phyloP scores from a whole-genome alignment of 768 basidiomycete species.

The Hortiboletus campestris region DNA sequence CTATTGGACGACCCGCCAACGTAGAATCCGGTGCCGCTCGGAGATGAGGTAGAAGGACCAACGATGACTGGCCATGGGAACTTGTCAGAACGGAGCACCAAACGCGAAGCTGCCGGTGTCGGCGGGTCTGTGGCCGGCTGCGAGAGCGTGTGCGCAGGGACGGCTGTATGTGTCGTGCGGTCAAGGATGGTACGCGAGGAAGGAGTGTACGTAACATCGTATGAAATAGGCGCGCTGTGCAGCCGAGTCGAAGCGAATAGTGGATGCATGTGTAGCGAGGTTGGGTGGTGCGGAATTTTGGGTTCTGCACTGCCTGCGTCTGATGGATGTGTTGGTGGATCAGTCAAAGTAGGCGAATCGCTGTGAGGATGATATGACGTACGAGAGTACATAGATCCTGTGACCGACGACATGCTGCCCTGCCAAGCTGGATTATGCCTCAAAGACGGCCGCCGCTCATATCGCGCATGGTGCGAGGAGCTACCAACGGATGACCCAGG shows the following conservation, averaged over 20 bases:
- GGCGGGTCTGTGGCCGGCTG: slow-evolving; percentile 68
- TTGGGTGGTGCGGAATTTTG: slow-evolving; percentile 22
- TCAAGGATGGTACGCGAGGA: slow-evolving; percentile 58
- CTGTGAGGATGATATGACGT: slow-evolving; percentile 20
- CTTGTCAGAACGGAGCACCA: slow-evolving; percentile 54
- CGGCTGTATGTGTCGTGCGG: slow-evolving; percentile 49
- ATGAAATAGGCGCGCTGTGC: slow-evolving; percentile 60
- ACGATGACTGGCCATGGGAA: slow-evolving; percentile 64
- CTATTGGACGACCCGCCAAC: slow-evolving; percentile 22
- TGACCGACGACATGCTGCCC: slow-evolving; percentile 37
- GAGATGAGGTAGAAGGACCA: slow-evolving; percentile 32
- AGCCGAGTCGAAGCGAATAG: slow-evolving; percentile 55
- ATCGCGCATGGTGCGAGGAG: slow-evolving; percentile 38
- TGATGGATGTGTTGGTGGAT: slow-evolving; percentile 6
- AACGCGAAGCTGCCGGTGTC: slow-evolving; percentile 40
- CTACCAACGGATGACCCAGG: slow-evolving; percentile 40
- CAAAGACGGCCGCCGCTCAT: slow-evolving; percentile 46
- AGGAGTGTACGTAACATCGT: slow-evolving; percentile 56
- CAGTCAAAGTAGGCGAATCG: slow-evolving; percentile 4
- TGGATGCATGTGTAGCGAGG: slow-evolving; percentile 59
- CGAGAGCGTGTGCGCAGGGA: slow-evolving; percentile 53
- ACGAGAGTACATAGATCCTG: slow-evolving; percentile 42
- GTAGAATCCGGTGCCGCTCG: slow-evolving; percentile 28
- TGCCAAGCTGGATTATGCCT: slow-evolving; percentile 50
- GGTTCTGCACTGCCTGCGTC: slow-evolving; percentile 25